phyloP scores from a whole-genome alignment of 2,329 filamentous ascomycete species.

The Ceratocystis albifundus region DNA sequence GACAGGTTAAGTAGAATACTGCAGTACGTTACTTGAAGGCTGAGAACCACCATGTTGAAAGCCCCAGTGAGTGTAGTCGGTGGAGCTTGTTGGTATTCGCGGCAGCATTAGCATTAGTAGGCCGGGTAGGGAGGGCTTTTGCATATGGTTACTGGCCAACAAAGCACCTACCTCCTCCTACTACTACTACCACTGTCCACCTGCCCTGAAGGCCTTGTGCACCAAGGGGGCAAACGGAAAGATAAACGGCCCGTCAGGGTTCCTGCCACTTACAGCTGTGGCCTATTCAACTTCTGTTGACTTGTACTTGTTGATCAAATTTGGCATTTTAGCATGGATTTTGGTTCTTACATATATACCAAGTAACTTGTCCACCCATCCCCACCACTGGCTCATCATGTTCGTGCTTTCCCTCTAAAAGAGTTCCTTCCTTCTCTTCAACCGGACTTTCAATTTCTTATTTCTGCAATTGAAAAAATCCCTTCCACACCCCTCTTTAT shows the following conservation, averaged over 20 bases:
- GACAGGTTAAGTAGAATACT: background rate
- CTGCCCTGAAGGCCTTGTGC: background rate
- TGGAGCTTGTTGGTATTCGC: background rate
- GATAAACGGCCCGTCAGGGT: background rate
- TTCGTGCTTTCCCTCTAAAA: background rate
- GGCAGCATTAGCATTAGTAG: background rate
- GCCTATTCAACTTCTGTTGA: conserved; percentile 5
- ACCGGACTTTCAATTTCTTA: conserved; percentile 14
- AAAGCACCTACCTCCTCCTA: no score
- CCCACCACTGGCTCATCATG: background rate
- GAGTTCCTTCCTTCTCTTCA: background rate
- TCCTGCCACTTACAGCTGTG: conserved; percentile 1
- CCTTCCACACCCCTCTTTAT: no score
- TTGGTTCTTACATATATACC: conserved; percentile 16
- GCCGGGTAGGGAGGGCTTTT: background rate
- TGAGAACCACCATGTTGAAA: background rate
- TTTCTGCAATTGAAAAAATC: conserved; percentile 13
- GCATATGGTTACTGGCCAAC: background rate
- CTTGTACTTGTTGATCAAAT: conserved; percentile 14
- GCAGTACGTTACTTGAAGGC: background rate
- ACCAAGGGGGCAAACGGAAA: background rate
- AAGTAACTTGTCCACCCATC: conserved; percentile 1
- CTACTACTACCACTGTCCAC: no score
- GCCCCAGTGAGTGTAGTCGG: no score
- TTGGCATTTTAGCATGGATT: conserved; percentile 12